Percentiles rank a stretch among this genome's conserved stretches.
phyloP scores from a whole-genome alignment of 495 filamentous ascomycete species.

The Elaphomyces granulatus region DNA sequence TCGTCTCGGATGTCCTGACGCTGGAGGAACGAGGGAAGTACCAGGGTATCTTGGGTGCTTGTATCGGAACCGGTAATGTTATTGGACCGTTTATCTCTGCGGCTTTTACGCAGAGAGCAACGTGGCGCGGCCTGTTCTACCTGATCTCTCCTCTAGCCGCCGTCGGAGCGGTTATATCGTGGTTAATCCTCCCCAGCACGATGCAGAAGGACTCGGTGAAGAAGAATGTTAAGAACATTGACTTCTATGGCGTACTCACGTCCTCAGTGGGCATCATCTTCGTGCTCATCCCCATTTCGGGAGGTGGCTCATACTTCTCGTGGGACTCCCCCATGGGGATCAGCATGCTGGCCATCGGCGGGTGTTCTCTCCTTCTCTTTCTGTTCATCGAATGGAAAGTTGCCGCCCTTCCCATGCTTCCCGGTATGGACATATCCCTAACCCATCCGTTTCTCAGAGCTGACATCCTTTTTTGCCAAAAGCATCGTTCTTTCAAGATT shows the following conservation, averaged over 20 bases:
- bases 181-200: constrained; percentile 31
- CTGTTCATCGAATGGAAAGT: constrained; percentile 43
- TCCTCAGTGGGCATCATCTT: constrained; percentile 41
- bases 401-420: constrained; percentile 45
- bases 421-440: constrained; percentile 26
- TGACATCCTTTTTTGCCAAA: constrained; percentile 1
- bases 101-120: constrained; percentile 29
- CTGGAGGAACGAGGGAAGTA: constrained; percentile 33
- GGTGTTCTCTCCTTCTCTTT: constrained; percentile 32
- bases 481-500: constrained; percentile 42
- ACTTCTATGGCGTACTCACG: constrained; percentile 37
- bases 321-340: constrained; percentile 50
- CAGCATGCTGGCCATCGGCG: constrained; percentile 42
- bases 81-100: constrained; percentile 33
- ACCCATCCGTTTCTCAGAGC: neutral
- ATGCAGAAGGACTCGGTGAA: constrained; percentile 20
- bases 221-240: constrained; percentile 38
- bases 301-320: constrained; percentile 43
- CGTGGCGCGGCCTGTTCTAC: constrained; percentile 38
- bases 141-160: constrained; percentile 28
- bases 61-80: constrained; percentile 30
- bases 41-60: constrained; percentile 30
- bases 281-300: constrained; percentile 47
- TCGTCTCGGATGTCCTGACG: constrained; percentile 36
- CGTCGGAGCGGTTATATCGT: constrained; percentile 25